A percentile compares a stretch with the other conserved stretches of the same genome.
Conservation (phyloP, 163 green algal genomes). For the Scenedesmus sp. region DNA sequence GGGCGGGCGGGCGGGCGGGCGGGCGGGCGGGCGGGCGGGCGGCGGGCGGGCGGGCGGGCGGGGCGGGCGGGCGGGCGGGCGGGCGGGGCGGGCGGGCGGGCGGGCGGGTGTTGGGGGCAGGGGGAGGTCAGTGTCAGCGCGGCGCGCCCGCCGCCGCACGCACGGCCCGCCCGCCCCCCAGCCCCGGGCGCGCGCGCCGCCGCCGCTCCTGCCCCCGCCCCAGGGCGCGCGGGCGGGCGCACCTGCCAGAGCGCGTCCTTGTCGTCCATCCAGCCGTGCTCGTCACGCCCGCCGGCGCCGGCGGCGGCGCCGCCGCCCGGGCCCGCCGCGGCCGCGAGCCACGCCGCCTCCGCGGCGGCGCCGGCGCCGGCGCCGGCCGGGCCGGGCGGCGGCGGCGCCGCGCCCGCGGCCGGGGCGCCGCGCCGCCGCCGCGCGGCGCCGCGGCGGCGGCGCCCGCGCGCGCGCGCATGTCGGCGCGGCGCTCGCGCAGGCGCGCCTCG, state of each 20-base stretch:
- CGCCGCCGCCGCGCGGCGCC: background rate
- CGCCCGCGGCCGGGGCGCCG: background rate
- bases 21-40: no score
- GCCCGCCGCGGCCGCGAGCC: background rate
- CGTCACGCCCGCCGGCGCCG: slow-evolving; percentile 8
- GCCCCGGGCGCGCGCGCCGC: no score
- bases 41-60: no score
- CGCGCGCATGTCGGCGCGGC: slow-evolving; percentile 53
- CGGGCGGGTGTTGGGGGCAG: no score
- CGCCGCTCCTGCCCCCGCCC: no score
- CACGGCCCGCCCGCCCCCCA: no score
- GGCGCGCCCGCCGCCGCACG: no score
- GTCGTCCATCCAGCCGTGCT: slow-evolving; percentile 42
- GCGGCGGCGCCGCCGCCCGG: background rate
- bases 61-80: no score
- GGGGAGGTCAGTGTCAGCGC: no score
- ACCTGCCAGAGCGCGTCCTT: slow-evolving; percentile 37
- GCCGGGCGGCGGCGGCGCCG: background rate
- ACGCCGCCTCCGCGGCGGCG: background rate
- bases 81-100: no score
- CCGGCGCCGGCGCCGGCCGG: background rate
- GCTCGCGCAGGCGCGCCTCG: slow-evolving; percentile 80
- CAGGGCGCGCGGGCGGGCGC: no score
- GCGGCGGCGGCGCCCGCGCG: background rate
- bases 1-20: no score